Evolutionary conservation across 108 stramenopile genomes (phyloP), one percentile per base, ranked within the genome.

Genomic region (Discostella stelligeroides): DNA sequence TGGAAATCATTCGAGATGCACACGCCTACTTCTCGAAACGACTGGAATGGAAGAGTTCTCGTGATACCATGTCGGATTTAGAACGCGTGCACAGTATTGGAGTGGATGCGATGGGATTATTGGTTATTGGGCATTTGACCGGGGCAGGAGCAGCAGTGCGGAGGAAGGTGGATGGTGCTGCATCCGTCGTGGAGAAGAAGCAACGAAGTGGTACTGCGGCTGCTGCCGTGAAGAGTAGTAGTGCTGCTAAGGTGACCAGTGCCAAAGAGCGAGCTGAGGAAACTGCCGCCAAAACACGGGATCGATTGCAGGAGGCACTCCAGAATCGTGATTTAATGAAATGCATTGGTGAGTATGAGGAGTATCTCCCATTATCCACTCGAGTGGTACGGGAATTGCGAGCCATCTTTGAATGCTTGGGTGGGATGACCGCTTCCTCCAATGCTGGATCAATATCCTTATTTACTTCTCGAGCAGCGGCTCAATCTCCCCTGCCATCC

Each of bases 1-100:
- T 94, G 90, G 92, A 94, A 59, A 91, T 94, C 50, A 79, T 94
- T 13, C 68, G 90, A 24, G 92, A 94, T 80, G 90, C 92, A 10
- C 87, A 86, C 70, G 72, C 80, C 1, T 94, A 87, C 78, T 94
- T 94, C 77, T 48, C 81, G 5, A 78, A 84, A 34, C 82, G 85
- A 14, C 47, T 63, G 42, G 75, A 79, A 29, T 94, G 92, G 92
- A 75, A 75, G 64, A 83, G 84, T 10, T 71, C 88, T 0, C 70
- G 72, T 3, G 61, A 73, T 9, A 83, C 88, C 7, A 59, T 91
- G 68, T 30, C 51, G 7, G 80, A 73, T 39, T 71, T 94, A 60
- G 90, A 94, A 60, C 80, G 90, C 4, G 85, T 88, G 1, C 88
- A 91, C 63, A 72, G 84, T 47, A 73, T 84, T 72, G 92, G 90